Base-by-base conservation (phyloP, 1,284 basidiomycete genomes). In the Agaricales sp. region DNA sequence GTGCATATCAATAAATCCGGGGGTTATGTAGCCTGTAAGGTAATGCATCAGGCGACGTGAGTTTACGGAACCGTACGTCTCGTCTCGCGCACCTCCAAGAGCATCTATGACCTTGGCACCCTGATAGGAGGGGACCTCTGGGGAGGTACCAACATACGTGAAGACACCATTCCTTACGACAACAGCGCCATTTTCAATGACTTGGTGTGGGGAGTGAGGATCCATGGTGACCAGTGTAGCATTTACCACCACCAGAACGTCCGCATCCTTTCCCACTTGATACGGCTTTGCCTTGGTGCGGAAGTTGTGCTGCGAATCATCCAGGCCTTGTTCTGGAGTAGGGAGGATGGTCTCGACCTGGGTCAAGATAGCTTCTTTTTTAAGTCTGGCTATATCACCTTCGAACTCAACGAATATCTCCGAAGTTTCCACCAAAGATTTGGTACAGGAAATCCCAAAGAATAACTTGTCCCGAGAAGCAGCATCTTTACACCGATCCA, bases 1-100 rank as follows among this genome's bases (percentile, higher is more conserved):
- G 54, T 87, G 83, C 3, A 79, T 77, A 51, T 87, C 83, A 48
- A 87, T 78, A 58, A 82, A 86, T 1, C 83, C 84, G 14, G 83
- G 83, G 2, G 78, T 62, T n/a, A 87, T 65, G 51, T 70, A 82
- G 6, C 78, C 82, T 85, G 47, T n/a, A 23, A 45, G 13, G n/a
- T 23, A 1, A 16, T 22, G 16, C 43, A 35, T 50, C 52, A 43
- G 26, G 19, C 13, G 12, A 6, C 13, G 35, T 2, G 39, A 25
- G 22, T 18, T 39, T 24, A 43, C 2, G 45, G 38, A 51, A 13
- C 13, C 2, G 41, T 38, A n/a, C 47, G 13, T 22, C 45, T 35
- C 21, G 2, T 24, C 13, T 14, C 1, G 62, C 70, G 53, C 51
- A 82, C 82, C 83, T 59, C 80, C 79, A 58, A 75, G 61, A 14